phyloP scores from a whole-genome alignment of 129 eudicot genomes.

The Ambrosia artemisiifolia region DNA sequence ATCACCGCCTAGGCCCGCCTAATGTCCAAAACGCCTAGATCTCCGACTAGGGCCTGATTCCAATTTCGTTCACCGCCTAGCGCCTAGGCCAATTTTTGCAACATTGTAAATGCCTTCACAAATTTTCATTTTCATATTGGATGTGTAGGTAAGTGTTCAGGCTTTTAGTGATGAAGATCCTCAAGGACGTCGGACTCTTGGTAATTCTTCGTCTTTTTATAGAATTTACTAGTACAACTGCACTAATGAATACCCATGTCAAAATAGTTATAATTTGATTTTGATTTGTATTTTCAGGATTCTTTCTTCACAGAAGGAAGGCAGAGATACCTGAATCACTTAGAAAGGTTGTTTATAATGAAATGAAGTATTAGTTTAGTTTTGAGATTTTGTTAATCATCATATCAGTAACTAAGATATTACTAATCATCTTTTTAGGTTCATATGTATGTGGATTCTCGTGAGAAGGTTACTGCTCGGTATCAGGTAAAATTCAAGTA shows the following conservation, averaged over 20 bases:
- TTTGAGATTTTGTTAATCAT: background rate
- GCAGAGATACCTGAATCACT: constrained; percentile 80
- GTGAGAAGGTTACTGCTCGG: constrained; percentile 97
- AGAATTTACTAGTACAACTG: background rate
- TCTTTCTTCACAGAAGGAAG: constrained; percentile 97
- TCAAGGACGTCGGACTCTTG: constrained; percentile 98
- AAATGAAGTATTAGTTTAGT: constrained; percentile 5
- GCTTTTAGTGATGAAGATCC: constrained; percentile 99
- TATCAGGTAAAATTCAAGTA: constrained; percentile 62
- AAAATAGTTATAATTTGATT: background rate
- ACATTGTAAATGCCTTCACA: background rate
- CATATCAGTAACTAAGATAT: constrained; percentile 3
- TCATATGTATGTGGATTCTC: constrained; percentile 86
- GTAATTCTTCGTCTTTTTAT: constrained; percentile 32
- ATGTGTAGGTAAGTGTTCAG: constrained; percentile 85
- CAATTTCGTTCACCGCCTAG: too few species aligned
- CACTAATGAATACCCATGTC: constrained; percentile 2
- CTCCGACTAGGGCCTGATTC: too few species aligned
- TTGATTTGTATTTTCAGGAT: constrained; percentile 42
- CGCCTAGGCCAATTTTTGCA: too few species aligned
- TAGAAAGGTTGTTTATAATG: constrained; percentile 58
- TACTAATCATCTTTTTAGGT: constrained; percentile 41
- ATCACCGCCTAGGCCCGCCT: too few species aligned
- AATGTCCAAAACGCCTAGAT: too few species aligned
- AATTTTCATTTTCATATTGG: background rate